phyloP scores from a whole-genome alignment of 2,329 filamentous ascomycete genomes.

The Ophiognomonia clavigignenti-juglandacearum region DNA sequence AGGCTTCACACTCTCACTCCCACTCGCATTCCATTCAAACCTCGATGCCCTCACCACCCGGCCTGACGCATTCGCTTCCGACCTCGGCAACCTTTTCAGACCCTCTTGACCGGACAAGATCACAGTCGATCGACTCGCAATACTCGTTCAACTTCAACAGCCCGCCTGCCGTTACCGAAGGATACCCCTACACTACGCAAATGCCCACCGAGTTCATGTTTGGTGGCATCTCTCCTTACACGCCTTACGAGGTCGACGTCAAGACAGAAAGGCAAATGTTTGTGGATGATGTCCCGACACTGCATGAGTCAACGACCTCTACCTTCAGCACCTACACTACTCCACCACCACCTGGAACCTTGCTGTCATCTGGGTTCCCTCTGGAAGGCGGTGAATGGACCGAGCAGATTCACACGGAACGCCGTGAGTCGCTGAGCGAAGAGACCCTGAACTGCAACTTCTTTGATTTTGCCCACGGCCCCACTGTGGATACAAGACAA shows the following conservation, averaged over 20 bases:
- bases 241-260: constrained; percentile 90
- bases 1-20: constrained; percentile 49
- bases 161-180: constrained; percentile 47
- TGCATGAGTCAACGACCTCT: constrained; percentile 81
- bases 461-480: constrained; percentile 73
- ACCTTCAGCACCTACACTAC: constrained; percentile 90
- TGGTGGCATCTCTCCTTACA: constrained; percentile 41
- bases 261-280: constrained; percentile 94
- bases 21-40: constrained; percentile 39
- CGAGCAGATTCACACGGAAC: constrained; percentile 64
- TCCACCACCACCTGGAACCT: constrained; percentile 65
- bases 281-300: constrained; percentile 81
- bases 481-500: constrained; percentile 58
- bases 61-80: constrained; percentile 74
- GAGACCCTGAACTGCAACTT: constrained; percentile 70
- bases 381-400: constrained; percentile 62
- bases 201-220: constrained; percentile 59
- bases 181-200: constrained; percentile 58
- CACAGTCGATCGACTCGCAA: constrained; percentile 75
- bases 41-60: constrained; percentile 64
- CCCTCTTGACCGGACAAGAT: constrained; percentile 66
- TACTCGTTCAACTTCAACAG: constrained; percentile 73
- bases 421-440: constrained; percentile 62
- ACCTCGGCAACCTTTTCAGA: constrained; percentile 79
- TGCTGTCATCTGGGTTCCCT: constrained; percentile 55